Base-by-base conservation (phyloP, 148 eudicot species). In the Rheum nobile region DNA sequence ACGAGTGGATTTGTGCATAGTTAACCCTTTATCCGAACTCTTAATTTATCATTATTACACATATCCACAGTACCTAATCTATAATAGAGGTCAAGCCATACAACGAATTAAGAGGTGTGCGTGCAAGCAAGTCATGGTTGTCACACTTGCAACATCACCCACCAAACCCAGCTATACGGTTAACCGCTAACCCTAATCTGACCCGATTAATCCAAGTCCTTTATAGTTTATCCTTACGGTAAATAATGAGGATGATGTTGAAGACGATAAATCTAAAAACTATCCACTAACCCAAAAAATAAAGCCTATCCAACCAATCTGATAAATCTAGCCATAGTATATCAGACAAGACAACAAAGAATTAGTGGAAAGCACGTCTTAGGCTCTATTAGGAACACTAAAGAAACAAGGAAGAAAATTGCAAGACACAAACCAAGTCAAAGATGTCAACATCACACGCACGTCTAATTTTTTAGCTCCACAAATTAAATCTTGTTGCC, bases 361-460 rank as follows among this genome's bases (percentile, higher is more conserved):
- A 28, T 59, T 59, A 59, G 67, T 59, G 67, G 34, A 59, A 59
- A 59, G 67, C 67, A 59, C 67, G 67, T 59, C 67, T 59, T 59
- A 24, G 28, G 34, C 32, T 59, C 34, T 14, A 59, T 29, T 9
- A 59, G 4, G 67, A 59, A 59, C 28, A 59, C 17, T 26, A 10
- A 3, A 59, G 67, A 59, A 59, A 28, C 32, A 59, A 59, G 31
- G 17, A 59, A 59, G 67, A 59, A 59, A 29, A 28, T 26, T 26
- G 34, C 13, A 59, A 59, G 31, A 54, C 29, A 28, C 7, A 59
- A 59, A 59, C 35, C 16, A 59, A 59, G 67, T 59, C 67, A 59
- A 59, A 59, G 12, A 59, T 59, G 34, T 59, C 67, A 59, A 59
- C 34, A 59, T 59, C 67, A 59, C 6, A 14, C 32, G 35, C 67